Conservation (phyloP, 202 grass and related monocot species). For the Dendrocalamus latiflorus region DNA sequence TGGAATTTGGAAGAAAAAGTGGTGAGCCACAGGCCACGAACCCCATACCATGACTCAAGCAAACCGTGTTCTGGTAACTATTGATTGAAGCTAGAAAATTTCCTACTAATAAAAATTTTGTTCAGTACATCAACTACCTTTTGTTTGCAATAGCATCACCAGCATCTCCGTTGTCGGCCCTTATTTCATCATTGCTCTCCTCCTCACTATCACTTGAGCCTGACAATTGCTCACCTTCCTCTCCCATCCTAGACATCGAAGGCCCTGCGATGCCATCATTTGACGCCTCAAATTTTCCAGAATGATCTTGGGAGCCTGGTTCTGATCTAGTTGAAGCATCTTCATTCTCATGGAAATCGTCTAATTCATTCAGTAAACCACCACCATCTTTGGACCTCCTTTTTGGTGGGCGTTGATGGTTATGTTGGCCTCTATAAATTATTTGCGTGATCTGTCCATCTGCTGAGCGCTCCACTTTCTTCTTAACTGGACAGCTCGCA, state of each 20-base stretch:
- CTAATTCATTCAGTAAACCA: slow-evolving; percentile 37
- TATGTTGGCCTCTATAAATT: no score
- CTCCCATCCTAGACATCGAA: slow-evolving; percentile 40
- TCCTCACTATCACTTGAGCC: slow-evolving; percentile 74
- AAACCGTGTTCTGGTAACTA: neutral
- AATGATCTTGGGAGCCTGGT: slow-evolving; percentile 35
- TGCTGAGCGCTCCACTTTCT: no score
- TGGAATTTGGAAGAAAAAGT: neutral
- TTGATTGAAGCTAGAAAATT: neutral
- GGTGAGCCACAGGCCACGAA: neutral
- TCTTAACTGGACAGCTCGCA: no score
- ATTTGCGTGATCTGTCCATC: no score
- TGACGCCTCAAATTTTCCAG: slow-evolving; percentile 46
- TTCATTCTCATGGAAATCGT: slow-evolving; percentile 42
- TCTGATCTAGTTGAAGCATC: slow-evolving; percentile 39
- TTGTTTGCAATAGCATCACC: slow-evolving; percentile 46
- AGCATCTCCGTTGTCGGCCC: slow-evolving; percentile 12
- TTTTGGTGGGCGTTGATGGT: slow-evolving; percentile 65
- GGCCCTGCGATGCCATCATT: slow-evolving; percentile 22
- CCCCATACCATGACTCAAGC: neutral
- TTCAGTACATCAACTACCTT: slow-evolving; percentile 49
- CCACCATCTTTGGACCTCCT: slow-evolving; percentile 64
- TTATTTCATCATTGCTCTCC: slow-evolving; percentile 39
- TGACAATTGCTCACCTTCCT: slow-evolving; percentile 44
- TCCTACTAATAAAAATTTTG: neutral